Evolutionary conservation across 192 early-diverging fungal genomes (phyloP).

Genomic region (Entomortierella beljakovae): DNA sequence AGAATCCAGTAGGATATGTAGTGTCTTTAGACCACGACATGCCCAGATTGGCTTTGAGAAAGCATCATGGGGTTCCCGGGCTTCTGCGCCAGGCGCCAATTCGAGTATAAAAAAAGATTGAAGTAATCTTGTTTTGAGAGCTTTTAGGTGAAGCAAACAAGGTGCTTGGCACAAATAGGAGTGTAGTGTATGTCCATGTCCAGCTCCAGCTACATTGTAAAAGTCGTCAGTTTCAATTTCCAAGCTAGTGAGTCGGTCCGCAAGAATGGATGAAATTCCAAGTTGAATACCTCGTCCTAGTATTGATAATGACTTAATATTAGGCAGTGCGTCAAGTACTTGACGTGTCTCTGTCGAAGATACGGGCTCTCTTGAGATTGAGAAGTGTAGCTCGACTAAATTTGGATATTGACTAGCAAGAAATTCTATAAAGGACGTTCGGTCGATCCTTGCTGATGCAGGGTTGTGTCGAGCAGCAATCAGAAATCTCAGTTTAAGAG

Average conservation of each 20-base stretch:
- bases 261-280: background rate
- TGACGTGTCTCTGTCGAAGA: background rate
- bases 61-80: background rate
- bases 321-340: background rate
- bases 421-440: background rate
- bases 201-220: no score
- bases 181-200: background rate
- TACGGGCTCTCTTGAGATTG: background rate
- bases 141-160: slow-evolving; percentile 10
- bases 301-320: background rate
- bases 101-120: background rate
- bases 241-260: slow-evolving; percentile 14
- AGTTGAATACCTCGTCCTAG: background rate
- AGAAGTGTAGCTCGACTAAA: background rate
- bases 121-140: background rate
- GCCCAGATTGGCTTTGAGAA: slow-evolving; percentile 13
- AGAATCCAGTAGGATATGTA: background rate
- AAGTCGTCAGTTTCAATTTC: slow-evolving; percentile 1
- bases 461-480: background rate
- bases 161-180: slow-evolving; percentile 9
- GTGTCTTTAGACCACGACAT: slow-evolving; percentile 8
- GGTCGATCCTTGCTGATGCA: background rate
- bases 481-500: background rate
- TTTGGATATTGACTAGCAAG: background rate
- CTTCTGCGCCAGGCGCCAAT: background rate